phyloP scores from a whole-genome alignment of 176 grass and related monocot species.

The Ensete ventricosum region DNA sequence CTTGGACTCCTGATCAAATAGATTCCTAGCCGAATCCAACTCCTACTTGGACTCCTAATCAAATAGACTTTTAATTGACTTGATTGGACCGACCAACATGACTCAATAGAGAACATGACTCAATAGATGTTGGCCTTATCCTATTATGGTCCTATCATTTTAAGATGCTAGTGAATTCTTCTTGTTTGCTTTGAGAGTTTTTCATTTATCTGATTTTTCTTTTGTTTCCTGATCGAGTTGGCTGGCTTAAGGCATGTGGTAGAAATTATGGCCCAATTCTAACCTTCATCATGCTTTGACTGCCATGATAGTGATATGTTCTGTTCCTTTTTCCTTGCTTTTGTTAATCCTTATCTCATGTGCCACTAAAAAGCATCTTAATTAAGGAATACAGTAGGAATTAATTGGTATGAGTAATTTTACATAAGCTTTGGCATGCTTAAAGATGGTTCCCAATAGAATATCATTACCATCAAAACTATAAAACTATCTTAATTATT shows the following conservation, averaged over 20 bases:
- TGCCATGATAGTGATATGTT: background rate
- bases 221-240: background rate
- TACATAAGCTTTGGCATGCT: background rate
- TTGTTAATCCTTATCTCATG: background rate
- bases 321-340: background rate
- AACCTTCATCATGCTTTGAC: background rate
- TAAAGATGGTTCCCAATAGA: background rate
- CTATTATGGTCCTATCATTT: no score
- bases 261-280: background rate
- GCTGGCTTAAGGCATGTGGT: background rate
- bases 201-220: background rate
- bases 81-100: no score
- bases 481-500: no score
- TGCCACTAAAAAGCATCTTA: background rate
- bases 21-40: no score
- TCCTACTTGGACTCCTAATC: no score
- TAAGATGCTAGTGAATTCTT: background rate
- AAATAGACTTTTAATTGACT: no score
- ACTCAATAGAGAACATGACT: no score
- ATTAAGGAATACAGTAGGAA: background rate
- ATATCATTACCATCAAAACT: no score
- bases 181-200: background rate
- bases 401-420: background rate
- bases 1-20: no score
- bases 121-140: no score